phyloP scores from a whole-genome alignment of 73 alveolate genomes.

The Uronychia setigera region DNA sequence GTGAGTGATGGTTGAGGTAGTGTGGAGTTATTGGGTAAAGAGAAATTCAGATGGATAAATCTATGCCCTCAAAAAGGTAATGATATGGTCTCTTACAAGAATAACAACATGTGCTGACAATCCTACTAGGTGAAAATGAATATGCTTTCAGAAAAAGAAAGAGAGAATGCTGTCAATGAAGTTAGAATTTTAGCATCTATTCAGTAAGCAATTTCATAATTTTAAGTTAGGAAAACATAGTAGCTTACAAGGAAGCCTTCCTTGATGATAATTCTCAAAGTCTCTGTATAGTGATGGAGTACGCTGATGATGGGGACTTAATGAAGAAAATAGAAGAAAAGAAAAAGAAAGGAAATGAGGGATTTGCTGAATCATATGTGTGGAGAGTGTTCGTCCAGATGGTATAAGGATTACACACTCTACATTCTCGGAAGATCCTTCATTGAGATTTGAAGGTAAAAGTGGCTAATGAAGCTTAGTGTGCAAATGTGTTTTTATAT shows the following conservation, averaged over 20 bases:
- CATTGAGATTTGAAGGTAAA: constrained; percentile 71
- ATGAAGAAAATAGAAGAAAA: constrained; percentile 64
- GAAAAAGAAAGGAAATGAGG: constrained; percentile 43
- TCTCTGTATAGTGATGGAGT: constrained; percentile 73
- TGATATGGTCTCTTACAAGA: too few relatives aligned
- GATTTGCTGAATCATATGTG: constrained; percentile 62
- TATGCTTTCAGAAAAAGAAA: constrained; percentile 59
- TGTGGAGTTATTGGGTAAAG: too few relatives aligned
- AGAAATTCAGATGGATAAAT: too few relatives aligned
- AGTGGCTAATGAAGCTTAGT: neutral
- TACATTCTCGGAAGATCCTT: constrained; percentile 52
- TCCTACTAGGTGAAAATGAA: too few relatives aligned
- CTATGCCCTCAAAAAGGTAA: too few relatives aligned
- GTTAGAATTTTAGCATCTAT: constrained; percentile 77
- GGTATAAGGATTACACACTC: constrained; percentile 58
- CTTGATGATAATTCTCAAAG: constrained; percentile 54
- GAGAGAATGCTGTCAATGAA: constrained; percentile 81
- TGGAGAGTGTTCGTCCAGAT: constrained; percentile 79
- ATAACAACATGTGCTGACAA: too few relatives aligned
- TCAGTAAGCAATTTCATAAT: neutral
- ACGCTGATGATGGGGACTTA: constrained; percentile 74
- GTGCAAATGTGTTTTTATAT: constrained; percentile 79
- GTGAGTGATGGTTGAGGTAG: constrained; percentile 4
- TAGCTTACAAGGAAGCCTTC: constrained; percentile 74
- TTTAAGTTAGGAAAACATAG: constrained; percentile 47